These are phyloP conservation scores for Hypoxylon perforatum DNA, from an alignment of 495 filamentous ascomycete species.

Conservation along the genomic window DNA sequence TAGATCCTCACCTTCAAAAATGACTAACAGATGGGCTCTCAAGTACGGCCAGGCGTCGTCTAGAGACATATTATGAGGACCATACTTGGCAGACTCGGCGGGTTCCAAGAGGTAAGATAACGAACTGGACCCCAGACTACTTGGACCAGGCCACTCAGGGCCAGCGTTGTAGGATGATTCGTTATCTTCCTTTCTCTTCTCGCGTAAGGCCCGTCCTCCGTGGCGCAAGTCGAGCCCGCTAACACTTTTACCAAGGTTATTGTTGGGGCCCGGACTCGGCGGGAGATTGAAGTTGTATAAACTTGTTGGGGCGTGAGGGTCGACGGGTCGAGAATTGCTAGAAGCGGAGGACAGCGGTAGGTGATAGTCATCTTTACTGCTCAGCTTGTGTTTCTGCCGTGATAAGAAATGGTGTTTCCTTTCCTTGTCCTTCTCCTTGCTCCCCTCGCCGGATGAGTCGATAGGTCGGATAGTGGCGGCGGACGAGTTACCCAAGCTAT, in stretches of 20 bases:
- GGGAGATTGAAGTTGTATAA: slow-evolving; percentile 78
- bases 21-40: slow-evolving; percentile 86
- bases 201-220: slow-evolving; percentile 83
- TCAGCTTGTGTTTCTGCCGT: slow-evolving; percentile 90
- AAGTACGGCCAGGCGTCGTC: slow-evolving; percentile 97
- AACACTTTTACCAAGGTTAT: slow-evolving; percentile 77
- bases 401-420: slow-evolving; percentile 87
- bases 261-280: slow-evolving; percentile 77
- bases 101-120: slow-evolving; percentile 58
- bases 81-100: slow-evolving; percentile 66
- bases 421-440: slow-evolving; percentile 69
- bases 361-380: slow-evolving; percentile 81
- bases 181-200: slow-evolving; percentile 86
- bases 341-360: slow-evolving; percentile 86
- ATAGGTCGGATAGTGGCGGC: slow-evolving; percentile 75
- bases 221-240: slow-evolving; percentile 87
- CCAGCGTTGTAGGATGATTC: slow-evolving; percentile 45
- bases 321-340: slow-evolving; percentile 87
- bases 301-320: slow-evolving; percentile 84
- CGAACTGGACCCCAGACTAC: slow-evolving; percentile 57
- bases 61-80: slow-evolving; percentile 80
- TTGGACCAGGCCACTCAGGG: slow-evolving; percentile 65
- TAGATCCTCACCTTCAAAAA: slow-evolving; percentile 94
- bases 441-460: slow-evolving; percentile 54
- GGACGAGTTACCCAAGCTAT: slow-evolving; percentile 84